Conservation (phyloP, 257 asterid genomes). For the Perilla frutescens region DNA sequence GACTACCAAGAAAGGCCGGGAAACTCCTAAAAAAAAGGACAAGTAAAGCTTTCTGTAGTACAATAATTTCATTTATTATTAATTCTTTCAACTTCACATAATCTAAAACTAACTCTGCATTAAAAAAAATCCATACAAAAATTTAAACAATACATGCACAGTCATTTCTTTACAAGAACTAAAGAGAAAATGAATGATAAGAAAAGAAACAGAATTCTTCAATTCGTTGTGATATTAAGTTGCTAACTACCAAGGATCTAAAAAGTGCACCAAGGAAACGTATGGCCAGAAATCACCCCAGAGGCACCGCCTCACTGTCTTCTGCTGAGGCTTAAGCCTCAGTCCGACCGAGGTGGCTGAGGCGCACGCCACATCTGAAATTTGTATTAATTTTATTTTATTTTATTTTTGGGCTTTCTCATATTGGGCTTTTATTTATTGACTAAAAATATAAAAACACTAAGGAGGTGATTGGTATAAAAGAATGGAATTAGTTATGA, state of each 20-base stretch:
- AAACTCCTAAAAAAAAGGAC: neutral
- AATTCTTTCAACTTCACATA: slow-evolving; percentile 6
- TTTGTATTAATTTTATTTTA: too few relatives aligned
- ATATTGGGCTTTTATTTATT: too few relatives aligned
- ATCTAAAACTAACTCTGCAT: neutral
- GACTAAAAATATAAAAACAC: too few relatives aligned
- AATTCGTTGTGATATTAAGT: neutral
- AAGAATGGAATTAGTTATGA: too few relatives aligned
- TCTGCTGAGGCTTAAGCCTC: too few relatives aligned
- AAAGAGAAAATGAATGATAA: neutral
- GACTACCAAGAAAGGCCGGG: neutral
- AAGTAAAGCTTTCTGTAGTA: neutral
- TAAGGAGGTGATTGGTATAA: too few relatives aligned
- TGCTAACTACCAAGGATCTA: neutral
- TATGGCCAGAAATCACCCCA: too few relatives aligned
- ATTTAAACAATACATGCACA: neutral
- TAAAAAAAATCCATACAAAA: neutral
- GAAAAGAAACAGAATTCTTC: neutral
- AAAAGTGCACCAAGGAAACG: too few relatives aligned
- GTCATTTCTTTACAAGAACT: neutral
- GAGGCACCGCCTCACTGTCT: too few relatives aligned
- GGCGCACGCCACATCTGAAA: too few relatives aligned
- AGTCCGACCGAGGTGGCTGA: too few relatives aligned
- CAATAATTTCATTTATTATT: neutral
- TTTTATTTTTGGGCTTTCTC: too few relatives aligned